Base-by-base conservation (phyloP, 345 rosid genomes). In the Syzygium grande region DNA sequence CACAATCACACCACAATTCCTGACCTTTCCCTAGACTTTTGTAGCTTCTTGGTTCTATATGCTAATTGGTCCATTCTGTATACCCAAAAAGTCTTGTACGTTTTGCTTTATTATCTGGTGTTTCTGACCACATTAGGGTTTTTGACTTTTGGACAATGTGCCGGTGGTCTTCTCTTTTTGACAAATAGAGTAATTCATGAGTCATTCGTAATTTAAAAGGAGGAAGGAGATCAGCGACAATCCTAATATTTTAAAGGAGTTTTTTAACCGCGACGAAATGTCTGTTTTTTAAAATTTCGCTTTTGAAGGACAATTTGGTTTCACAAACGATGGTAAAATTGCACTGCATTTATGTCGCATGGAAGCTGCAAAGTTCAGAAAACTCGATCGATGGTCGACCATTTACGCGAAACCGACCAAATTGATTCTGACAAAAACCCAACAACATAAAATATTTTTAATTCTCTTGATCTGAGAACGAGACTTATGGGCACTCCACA, bases 11-110 rank as follows among this genome's bases (percentile, higher is more conserved):
- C 90, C 86, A 89, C 87, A 61, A 46, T 84, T 55, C 53, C 41
- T 84, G 88, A 51, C 87, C 59, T 87, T 73, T 86, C 73, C 68
- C 73, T 17, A 51, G n/a, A 22, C 85, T 53, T 85, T 61, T 77
- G 88, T 49, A 54, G 80, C 87, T 43, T 85, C 59, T 51, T 15
- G 68, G 4, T 38, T 46, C 15, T 19, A 11, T 87, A 51, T 54
- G 58, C 85, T n/a, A 55, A 29, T 46, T 78, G 91, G 92, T 87
- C 93, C 89, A 78, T 38, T 85, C n/a, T 25, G 49, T 51, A 61
- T 78, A 55, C 55, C 55, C 51, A 17, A 34, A 34, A 68, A 34
- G 46, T 68, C 46, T 68, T 17, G 9, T 46, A 68, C 46, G 6
- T 30, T 68, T 23, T 30, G 23, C 46, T 68, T 9, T 68, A 17